Conservation (phyloP, 2,329 filamentous ascomycete genomes). For the Zymoseptoria ardabiliae region DNA sequence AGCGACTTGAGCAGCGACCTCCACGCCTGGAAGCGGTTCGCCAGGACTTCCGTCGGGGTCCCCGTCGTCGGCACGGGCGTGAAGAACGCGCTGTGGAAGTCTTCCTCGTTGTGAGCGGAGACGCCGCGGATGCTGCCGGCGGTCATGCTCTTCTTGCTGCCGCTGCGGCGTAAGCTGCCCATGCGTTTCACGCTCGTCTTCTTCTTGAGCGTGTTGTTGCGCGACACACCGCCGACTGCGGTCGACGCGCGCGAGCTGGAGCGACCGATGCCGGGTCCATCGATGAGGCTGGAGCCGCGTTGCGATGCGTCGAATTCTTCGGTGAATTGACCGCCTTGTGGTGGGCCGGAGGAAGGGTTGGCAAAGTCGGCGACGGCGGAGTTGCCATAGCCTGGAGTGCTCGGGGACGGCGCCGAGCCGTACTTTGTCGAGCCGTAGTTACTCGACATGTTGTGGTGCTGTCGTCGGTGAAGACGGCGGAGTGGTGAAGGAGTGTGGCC, state of each 20-base stretch:
- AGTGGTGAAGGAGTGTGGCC: neutral
- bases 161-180: slow-evolving; percentile 67
- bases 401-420: neutral
- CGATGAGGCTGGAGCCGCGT: neutral
- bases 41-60: slow-evolving; percentile 79
- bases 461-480: neutral
- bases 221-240: slow-evolving; percentile 43
- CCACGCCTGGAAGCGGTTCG: slow-evolving; percentile 90
- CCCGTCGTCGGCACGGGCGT: slow-evolving; percentile 83
- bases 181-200: slow-evolving; percentile 69
- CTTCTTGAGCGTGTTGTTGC: slow-evolving; percentile 79
- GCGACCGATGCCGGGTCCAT: slow-evolving; percentile 45
- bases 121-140: slow-evolving; percentile 83
- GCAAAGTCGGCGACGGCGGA: neutral
- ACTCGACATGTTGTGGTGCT: neutral
- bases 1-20: slow-evolving; percentile 90
- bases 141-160: slow-evolving; percentile 72
- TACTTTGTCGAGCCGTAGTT: neutral
- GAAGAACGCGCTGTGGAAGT: slow-evolving; percentile 76
- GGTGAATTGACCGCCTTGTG: neutral
- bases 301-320: neutral
- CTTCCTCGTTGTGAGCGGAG: slow-evolving; percentile 53
- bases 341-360: neutral
- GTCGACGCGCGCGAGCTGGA: slow-evolving; percentile 48
- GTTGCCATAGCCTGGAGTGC: neutral